A percentile compares a stretch with the other conserved stretches of the same genome.
Evolutionary conservation across 208 protist genomes (phyloP).

Genomic region (Balamuthia mandrillaris): DNA sequence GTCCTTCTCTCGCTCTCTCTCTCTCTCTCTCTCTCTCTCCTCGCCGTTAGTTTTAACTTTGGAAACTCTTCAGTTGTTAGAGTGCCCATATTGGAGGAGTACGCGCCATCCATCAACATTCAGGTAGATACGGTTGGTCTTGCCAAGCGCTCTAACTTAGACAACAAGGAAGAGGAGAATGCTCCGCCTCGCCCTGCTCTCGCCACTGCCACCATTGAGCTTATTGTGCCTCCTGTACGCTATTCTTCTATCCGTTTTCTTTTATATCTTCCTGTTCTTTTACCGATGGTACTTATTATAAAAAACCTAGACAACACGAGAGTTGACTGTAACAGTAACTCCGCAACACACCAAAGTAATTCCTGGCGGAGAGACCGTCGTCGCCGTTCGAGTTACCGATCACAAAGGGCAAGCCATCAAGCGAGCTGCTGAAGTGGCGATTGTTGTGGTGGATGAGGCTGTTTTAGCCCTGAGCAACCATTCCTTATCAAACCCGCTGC

Average conservation of each 20-base stretch:
- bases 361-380: conserved; percentile 1
- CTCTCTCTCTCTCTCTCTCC: not conserved
- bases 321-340: not conserved
- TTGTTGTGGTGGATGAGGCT: conserved; percentile 28
- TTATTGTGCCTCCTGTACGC: conserved; percentile 20
- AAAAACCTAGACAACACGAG: not conserved
- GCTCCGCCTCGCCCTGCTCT: conserved; percentile 30
- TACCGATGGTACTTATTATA: not conserved
- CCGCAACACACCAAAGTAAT: conserved; percentile 24
- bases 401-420: not conserved
- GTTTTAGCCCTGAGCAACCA: conserved; percentile 23
- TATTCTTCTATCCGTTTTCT: not conserved
- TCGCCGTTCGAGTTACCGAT: conserved; percentile 2
- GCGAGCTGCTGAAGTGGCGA: not conserved
- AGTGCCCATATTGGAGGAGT: conserved; percentile 37
- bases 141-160: conserved; percentile 3
- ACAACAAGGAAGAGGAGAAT: not conserved
- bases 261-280: not conserved
- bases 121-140: conserved; percentile 27
- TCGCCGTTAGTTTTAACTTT: not conserved
- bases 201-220: conserved; percentile 9
- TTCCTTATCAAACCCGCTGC: not conserved
- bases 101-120: conserved; percentile 30
- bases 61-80: not conserved
- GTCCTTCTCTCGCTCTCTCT: not conserved